phyloP scores from a whole-genome alignment of 2,329 filamentous ascomycete species.

The Knoxdaviesia proteae region DNA sequence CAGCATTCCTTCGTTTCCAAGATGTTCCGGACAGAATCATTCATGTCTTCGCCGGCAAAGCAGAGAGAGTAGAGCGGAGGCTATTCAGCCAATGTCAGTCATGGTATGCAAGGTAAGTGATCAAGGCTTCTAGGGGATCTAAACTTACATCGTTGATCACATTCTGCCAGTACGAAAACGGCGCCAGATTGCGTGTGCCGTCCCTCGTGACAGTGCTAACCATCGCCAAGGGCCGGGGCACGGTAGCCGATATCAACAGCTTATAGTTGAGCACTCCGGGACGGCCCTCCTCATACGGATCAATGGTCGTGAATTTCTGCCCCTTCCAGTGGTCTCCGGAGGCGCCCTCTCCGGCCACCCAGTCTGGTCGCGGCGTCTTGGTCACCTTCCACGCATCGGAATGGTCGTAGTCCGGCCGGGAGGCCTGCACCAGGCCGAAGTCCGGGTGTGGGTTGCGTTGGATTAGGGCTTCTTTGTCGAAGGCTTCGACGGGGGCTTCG shows the following conservation, averaged over 20 bases:
- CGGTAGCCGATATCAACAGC: slow-evolving; percentile 62
- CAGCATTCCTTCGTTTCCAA: slow-evolving; percentile 51
- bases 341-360: no score
- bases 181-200: slow-evolving; percentile 55
- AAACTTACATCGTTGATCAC: slow-evolving; percentile 44
- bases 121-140: no score
- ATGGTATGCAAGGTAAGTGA: no score
- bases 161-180: slow-evolving; percentile 63
- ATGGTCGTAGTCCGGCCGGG: no score
- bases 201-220: slow-evolving; percentile 34
- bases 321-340: no score
- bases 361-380: no score
- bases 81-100: slow-evolving; percentile 14
- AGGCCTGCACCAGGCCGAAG: no score
- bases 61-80: slow-evolving; percentile 59
- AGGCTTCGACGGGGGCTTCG: no score
- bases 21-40: slow-evolving; percentile 63
- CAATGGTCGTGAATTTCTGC: slow-evolving; percentile 46
- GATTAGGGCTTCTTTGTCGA: no score
- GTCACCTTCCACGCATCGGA: no score
- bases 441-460: no score
- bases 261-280: slow-evolving; percentile 66
- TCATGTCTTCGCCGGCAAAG: slow-evolving; percentile 29
- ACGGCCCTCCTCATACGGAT: slow-evolving; percentile 55
- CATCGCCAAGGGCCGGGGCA: slow-evolving; percentile 61